These are phyloP conservation scores for Monosiga brevicollis DNA, from an alignment of 78 protist species.

Conservation along the genomic window DNA sequence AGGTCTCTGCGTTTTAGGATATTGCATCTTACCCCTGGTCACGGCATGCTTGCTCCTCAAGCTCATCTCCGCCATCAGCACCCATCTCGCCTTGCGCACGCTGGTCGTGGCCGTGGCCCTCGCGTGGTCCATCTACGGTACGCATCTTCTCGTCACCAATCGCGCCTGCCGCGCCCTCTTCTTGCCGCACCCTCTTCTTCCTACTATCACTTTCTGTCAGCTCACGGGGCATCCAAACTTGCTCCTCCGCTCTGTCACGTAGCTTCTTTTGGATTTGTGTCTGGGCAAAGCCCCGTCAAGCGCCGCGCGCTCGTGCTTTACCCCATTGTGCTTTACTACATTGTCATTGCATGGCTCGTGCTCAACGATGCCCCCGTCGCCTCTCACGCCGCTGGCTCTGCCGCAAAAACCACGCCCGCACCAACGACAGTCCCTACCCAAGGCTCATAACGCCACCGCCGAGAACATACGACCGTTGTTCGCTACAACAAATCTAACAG, in stretches of 20 bases:
- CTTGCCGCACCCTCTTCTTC: not conserved
- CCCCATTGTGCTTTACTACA: not conserved
- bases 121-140: not conserved
- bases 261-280: not conserved
- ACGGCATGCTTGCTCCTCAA: not conserved
- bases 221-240: too few species aligned
- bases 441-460: too few species aligned
- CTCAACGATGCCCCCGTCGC: not conserved
- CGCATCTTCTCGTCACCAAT: not conserved
- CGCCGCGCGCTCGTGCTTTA: not conserved
- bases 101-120: not conserved
- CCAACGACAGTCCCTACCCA: too few species aligned
- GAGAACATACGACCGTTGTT: too few species aligned
- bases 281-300: not conserved
- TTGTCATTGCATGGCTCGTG: not conserved
- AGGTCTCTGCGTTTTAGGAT: conserved; percentile 53
- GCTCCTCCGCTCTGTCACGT: too few species aligned
- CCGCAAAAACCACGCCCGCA: too few species aligned
- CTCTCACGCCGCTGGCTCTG: too few species aligned
- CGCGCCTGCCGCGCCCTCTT: not conserved
- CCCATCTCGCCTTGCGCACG: not conserved
- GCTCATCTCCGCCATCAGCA: not conserved
- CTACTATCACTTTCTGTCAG: too few species aligned
- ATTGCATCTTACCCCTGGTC: conserved; percentile 50
- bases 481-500: too few species aligned